phyloP scores from a whole-genome alignment of 2,329 filamentous ascomycete species.

The Phoma sp. region DNA sequence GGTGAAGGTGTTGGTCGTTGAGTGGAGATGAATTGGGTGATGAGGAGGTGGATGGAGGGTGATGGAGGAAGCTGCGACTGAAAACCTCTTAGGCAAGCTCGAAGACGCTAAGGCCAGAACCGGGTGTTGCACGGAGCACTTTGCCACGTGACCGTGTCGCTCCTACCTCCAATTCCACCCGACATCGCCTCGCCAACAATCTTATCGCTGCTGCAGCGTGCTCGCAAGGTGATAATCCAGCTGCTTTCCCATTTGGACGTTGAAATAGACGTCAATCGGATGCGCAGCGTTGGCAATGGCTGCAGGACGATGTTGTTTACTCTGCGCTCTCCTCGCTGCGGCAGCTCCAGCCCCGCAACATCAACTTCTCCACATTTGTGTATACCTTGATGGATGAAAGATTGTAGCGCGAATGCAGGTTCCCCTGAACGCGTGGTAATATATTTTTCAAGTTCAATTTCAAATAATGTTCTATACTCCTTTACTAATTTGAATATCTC shows the following conservation, averaged over 20 bases:
- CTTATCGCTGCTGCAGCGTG: constrained; percentile 6
- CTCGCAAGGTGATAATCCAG: background rate
- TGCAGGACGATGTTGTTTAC: constrained; percentile 1
- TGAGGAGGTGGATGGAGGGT: constrained; percentile 19
- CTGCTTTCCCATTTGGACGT: background rate
- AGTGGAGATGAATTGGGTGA: constrained; percentile 48
- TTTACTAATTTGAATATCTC: too few species aligned
- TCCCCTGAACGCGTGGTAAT: too few species aligned
- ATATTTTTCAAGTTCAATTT: too few species aligned
- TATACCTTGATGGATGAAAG: background rate
- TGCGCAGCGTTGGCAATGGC: constrained; percentile 7
- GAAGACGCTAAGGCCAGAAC: constrained; percentile 26
- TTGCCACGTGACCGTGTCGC: constrained; percentile 6
- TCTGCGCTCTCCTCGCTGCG: background rate
- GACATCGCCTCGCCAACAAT: constrained; percentile 19
- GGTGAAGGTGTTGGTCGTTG: constrained; percentile 46
- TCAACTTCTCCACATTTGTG: constrained; percentile 16
- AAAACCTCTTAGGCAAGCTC: constrained; percentile 22
- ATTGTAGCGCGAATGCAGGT: too few species aligned
- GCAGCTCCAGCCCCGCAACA: constrained; percentile 15
- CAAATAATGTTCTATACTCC: too few species aligned
- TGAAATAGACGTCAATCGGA: too few species aligned
- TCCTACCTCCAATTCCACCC: constrained; percentile 13
- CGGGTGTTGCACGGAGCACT: constrained; percentile 9
- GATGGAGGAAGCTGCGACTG: constrained; percentile 18